Evolutionary conservation across 768 basidiomycete genomes (phyloP).

Genomic region (Calocera viscosa): DNA sequence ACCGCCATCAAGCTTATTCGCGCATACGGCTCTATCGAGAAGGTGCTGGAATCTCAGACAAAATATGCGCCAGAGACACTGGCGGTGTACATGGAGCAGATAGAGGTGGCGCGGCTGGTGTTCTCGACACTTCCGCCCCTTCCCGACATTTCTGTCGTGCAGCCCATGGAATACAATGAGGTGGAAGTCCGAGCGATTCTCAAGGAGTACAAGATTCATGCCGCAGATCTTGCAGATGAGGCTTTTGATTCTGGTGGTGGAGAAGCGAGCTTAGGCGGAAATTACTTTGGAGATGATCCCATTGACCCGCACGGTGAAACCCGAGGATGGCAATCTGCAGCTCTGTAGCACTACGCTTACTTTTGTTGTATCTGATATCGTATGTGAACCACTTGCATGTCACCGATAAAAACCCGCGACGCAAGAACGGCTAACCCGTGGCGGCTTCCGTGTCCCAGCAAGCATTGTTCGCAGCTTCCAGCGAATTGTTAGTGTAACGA

Average conservation of each 20-base stretch:
- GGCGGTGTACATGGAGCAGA: constrained; percentile 49
- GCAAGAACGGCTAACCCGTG: too few relatives aligned
- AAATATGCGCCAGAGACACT: constrained; percentile 43
- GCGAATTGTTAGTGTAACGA: too few relatives aligned
- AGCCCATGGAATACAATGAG: background rate
- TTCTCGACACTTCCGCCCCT: constrained; percentile 56
- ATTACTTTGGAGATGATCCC: background rate
- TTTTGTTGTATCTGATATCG: background rate
- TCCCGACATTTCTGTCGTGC: constrained; percentile 25
- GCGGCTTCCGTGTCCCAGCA: too few relatives aligned
- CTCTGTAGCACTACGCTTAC: background rate
- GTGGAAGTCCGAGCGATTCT: background rate
- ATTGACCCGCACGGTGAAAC: background rate
- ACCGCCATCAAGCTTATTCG: constrained; percentile 67
- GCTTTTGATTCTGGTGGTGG: background rate
- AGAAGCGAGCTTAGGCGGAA: background rate
- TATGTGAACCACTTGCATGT: too few relatives aligned
- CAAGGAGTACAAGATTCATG: background rate
- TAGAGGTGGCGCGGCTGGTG: constrained; percentile 47
- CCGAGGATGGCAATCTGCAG: background rate
- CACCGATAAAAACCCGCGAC: too few relatives aligned
- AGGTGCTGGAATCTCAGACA: constrained; percentile 40
- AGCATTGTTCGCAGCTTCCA: too few relatives aligned
- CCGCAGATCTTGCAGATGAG: background rate
- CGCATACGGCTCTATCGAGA: constrained; percentile 59